Conservation (phyloP, 257 asterid species). For the Nicotiana attenuata region DNA sequence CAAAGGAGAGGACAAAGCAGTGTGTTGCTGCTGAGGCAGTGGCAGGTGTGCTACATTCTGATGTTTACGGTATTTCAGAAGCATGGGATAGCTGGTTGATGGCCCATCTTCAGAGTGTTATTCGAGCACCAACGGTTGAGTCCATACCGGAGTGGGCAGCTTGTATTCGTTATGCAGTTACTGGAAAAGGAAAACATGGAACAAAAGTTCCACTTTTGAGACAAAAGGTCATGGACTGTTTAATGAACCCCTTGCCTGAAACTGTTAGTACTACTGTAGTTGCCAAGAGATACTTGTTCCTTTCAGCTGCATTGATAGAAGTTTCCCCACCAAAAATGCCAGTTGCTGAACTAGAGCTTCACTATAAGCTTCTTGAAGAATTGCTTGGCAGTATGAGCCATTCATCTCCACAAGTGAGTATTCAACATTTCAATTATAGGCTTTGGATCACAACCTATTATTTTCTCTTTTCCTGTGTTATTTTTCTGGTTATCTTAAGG, state of each 20-base stretch:
- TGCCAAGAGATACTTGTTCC: constrained; percentile 86
- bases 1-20: constrained; percentile 94
- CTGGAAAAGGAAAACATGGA: constrained; percentile 94
- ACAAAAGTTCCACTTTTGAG: constrained; percentile 75
- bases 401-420: constrained; percentile 91
- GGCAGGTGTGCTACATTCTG: constrained; percentile 95
- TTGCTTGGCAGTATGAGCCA: constrained; percentile 84
- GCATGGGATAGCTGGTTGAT: constrained; percentile 94
- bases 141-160: constrained; percentile 97
- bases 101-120: constrained; percentile 61
- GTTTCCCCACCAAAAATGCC: constrained; percentile 80
- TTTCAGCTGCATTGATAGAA: constrained; percentile 87
- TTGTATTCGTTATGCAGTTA: constrained; percentile 88
- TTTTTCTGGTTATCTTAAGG: background rate
- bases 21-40: constrained; percentile 99
- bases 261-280: constrained; percentile 72
- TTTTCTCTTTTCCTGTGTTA: background rate
- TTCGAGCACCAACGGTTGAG: constrained; percentile 81
- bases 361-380: constrained; percentile 76
- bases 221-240: constrained; percentile 73
- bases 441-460: background rate
- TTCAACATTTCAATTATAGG: constrained; percentile 10
- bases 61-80: constrained; percentile 76
- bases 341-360: constrained; percentile 56
- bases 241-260: constrained; percentile 76